Evolutionary conservation across 176 grass and related monocot species (phyloP), one percentile per base, ranked within the genome.

Genomic region (Triticum timopheevii): DNA sequence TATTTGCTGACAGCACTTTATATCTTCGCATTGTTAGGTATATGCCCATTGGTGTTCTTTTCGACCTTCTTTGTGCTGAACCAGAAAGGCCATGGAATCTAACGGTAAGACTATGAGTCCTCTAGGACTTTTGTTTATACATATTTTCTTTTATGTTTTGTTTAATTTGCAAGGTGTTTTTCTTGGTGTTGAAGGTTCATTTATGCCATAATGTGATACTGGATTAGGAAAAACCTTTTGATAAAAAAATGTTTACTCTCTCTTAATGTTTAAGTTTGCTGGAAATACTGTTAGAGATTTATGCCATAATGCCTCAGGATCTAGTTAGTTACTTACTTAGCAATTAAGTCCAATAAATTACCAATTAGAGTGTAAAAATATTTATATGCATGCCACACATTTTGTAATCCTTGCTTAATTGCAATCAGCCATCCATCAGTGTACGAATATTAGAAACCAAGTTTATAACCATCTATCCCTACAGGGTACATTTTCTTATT

Each of bases 81-180:
- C 94, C 94, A 65, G 94, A 99, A 94, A 89, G 94, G 47, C 97
- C 97, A 36, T 99, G 97, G 97, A 99, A 99, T 82, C 66, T 99
- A 85, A 96, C 86, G 64, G 97, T 99, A 93, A 90, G 91, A 10
- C 47, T 65, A 81, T 5, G 64, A 25, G 85, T 23, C 49, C 45
- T 65, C 10, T 78, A 61, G 17, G 24, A 69, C 12, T 33, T 68
- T 20, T 79, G 4, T 80, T 30, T 54, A 54, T 19, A 54, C 50
- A 54, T 6, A 16, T 54, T 16, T 19, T 54, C 50, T 30, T 80
- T 78, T 27, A 11, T 31, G 20, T 49, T 40, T 56, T 50, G 12
- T 47, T 47, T 49, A 35, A 56, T 54, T 82, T 83, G 45, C 61
- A 34, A 25, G 56, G 68, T 72, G 22, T 49, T 79, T 65, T 69